Percentiles rank a stretch among this genome's conserved stretches.
Evolutionary conservation across 768 basidiomycete species (phyloP).

Genomic region (Tricholoma sp.): DNA sequence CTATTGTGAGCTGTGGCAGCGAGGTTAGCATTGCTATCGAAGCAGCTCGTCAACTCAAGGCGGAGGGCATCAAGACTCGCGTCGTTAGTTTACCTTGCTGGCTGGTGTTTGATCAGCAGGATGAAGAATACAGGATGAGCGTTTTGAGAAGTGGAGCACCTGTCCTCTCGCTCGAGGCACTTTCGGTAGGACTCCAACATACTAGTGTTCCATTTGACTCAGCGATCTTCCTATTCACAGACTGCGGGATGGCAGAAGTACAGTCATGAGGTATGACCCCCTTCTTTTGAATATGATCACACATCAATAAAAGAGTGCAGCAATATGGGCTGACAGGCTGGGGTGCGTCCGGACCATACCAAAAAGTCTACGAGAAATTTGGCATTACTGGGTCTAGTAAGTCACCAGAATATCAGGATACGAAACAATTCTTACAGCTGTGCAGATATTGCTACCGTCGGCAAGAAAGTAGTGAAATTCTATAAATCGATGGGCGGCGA

Average conservation of each 20-base stretch:
- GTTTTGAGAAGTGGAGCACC: slow-evolving; percentile 89
- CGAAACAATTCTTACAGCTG: neutral
- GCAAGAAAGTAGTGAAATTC: slow-evolving; percentile 83
- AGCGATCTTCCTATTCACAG: slow-evolving; percentile 18
- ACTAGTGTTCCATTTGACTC: neutral
- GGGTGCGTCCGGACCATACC: slow-evolving; percentile 89
- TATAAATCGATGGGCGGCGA: slow-evolving; percentile 76
- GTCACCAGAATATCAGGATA: slow-evolving; percentile 19
- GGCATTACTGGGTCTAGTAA: slow-evolving; percentile 73
- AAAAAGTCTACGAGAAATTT: slow-evolving; percentile 88
- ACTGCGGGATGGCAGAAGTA: slow-evolving; percentile 88
- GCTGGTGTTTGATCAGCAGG: slow-evolving; percentile 83
- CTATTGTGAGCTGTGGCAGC: slow-evolving; percentile 84
- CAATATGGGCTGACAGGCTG: slow-evolving; percentile 72
- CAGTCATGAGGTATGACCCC: slow-evolving; percentile 63
- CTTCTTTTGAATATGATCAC: neutral
- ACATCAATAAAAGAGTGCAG: slow-evolving; percentile 25
- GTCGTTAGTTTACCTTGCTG: slow-evolving; percentile 89
- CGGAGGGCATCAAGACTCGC: slow-evolving; percentile 74
- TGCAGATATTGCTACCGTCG: slow-evolving; percentile 70
- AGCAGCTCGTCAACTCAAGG: slow-evolving; percentile 75
- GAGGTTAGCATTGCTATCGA: slow-evolving; percentile 88
- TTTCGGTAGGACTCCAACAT: slow-evolving; percentile 31
- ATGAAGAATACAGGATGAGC: slow-evolving; percentile 70
- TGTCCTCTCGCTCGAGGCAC: slow-evolving; percentile 85